Base-by-base conservation (phyloP, 441 rosid species). In the Breynia disticha region DNA sequence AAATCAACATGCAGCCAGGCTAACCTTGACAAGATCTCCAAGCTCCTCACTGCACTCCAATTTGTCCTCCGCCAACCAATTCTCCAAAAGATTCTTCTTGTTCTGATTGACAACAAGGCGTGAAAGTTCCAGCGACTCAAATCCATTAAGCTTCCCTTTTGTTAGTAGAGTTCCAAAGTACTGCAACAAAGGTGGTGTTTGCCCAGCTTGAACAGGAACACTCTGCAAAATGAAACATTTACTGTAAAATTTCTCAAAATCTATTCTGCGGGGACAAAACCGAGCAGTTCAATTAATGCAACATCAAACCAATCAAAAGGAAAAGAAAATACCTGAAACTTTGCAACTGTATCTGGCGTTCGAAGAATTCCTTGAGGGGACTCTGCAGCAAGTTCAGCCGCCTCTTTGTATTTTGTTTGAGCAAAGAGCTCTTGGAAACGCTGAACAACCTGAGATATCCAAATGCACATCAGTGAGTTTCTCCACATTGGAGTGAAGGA, bases 361-460 rank as follows among this genome's bases (percentile, higher is more conserved):
- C 99, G 86, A 19, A 95, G 88, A 59, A 95, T 75, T 51, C 99
- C 99, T 71, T 90, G 98, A 8, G 99, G 99, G 63, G 99, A 90
- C 67, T 95, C 99, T 49, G 99, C 99, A 67, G 99, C 99, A 70
- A 95, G 97, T 81, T 95, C 98, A 42, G 99, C 99, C 46, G 99
- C 99, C 76, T 90, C 98, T 69, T 95, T 95, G 71, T 95, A 95
- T 76, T 95, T 95, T 41, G 97, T 86, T 67, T 95, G 99, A 65
- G 99, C 85, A 81, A 95, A 95, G 51, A 90, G 70, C 71, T 95
- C 99, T 75, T 95, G 98, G 67, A 95, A 95, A 61, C 95, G 86
- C 76, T 95, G 99, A 55, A 90, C 99, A 70, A 95, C 99, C 99
- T 90, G 74, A 50, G 53, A 59, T 51, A 35, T 60, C 54, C 42